phyloP scores from a whole-genome alignment of 164 flowering plant genomes.

The Nymphaea colorata region DNA sequence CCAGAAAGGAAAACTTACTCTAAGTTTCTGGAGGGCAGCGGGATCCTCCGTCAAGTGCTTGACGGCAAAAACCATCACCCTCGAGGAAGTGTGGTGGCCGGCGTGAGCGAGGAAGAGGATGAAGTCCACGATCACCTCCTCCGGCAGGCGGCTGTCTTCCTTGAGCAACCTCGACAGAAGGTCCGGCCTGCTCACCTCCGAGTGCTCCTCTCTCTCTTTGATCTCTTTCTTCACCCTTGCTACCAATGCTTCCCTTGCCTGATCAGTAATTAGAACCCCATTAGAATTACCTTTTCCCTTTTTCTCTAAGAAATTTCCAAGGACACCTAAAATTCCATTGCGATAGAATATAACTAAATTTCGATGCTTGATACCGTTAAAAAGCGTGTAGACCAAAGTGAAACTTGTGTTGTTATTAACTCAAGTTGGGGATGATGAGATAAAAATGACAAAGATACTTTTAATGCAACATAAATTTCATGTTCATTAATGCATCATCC shows the following conservation, averaged over 20 bases:
- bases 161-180: constrained; percentile 1
- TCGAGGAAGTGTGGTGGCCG: constrained; percentile 1
- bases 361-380: too few relatives aligned
- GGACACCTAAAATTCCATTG: too few relatives aligned
- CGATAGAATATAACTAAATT: too few relatives aligned
- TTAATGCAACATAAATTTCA: too few relatives aligned
- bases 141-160: neutral
- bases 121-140: constrained; percentile 1
- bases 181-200: neutral
- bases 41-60: constrained; percentile 1
- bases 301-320: too few relatives aligned
- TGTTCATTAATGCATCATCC: too few relatives aligned
- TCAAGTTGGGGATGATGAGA: too few relatives aligned
- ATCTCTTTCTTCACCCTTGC: neutral
- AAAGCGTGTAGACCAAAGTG: too few relatives aligned
- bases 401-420: too few relatives aligned
- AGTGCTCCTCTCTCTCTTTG: neutral
- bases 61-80: neutral
- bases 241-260: constrained; percentile 1
- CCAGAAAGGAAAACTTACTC: neutral
- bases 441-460: too few relatives aligned
- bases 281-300: too few relatives aligned
- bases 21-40: neutral
- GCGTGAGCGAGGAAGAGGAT: neutral
- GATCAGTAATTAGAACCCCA: neutral